A percentile compares a stretch with the other conserved stretches of the same genome.
phyloP scores from a whole-genome alignment of 441 rosid species.

The Eruca vesicaria region DNA sequence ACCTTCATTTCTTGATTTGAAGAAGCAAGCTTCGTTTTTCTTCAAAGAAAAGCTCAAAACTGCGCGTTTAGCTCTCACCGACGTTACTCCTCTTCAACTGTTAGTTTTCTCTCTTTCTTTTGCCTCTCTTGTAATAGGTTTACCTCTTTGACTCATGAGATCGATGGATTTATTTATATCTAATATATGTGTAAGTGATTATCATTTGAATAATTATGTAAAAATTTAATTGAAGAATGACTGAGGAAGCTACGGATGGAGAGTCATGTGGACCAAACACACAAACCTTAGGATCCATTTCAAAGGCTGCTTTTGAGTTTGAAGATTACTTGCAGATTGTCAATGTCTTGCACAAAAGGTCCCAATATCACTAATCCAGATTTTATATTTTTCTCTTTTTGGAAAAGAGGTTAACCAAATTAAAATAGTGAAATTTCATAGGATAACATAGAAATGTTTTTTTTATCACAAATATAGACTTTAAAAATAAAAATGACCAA shows the following conservation, averaged over 20 bases:
- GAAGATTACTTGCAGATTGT: constrained; percentile 87
- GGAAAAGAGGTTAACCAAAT: not conserved
- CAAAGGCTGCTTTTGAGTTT: constrained; percentile 89
- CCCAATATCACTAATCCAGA: not conserved
- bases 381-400: not conserved
- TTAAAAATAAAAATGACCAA: too few species aligned
- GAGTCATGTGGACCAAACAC: constrained; percentile 67
- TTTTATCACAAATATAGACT: too few species aligned
- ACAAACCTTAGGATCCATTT: constrained; percentile 63
- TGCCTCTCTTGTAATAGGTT: not conserved
- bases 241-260: constrained; percentile 84
- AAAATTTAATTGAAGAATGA: constrained; percentile 47
- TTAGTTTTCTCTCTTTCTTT: constrained; percentile 23
- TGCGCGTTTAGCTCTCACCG: constrained; percentile 85
- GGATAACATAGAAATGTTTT: too few species aligned
- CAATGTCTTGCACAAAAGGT: constrained; percentile 81
- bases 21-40: constrained; percentile 88
- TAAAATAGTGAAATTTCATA: too few species aligned
- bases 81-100: constrained; percentile 85
- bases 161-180: not conserved
- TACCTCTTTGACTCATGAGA: not conserved
- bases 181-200: not conserved
- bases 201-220: not conserved
- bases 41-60: constrained; percentile 87
- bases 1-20: constrained; percentile 66